Conservation (phyloP, 805 yeast species). For the Lipomyces yamadae region DNA sequence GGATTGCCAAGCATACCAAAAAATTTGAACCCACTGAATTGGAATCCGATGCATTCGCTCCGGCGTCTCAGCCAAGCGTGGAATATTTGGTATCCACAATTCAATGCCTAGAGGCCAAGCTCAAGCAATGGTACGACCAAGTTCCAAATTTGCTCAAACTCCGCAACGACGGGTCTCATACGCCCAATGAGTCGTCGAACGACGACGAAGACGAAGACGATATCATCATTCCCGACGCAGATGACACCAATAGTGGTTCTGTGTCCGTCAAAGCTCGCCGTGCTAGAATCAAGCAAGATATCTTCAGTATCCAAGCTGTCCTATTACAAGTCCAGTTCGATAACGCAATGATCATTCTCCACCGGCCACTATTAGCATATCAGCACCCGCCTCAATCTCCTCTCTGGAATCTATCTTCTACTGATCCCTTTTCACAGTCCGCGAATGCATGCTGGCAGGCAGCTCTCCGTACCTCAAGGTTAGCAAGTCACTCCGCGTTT, state of each 20-base stretch:
- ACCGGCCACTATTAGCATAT: conserved; percentile 29
- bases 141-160: conserved; percentile 22
- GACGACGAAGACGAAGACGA: conserved; percentile 20
- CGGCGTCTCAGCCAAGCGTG: neutral
- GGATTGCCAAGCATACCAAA: neutral
- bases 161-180: conserved; percentile 13
- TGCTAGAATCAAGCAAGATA: conserved; percentile 8
- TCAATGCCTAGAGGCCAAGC: conserved; percentile 18
- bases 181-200: neutral
- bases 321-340: conserved; percentile 24
- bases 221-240: conserved; percentile 7
- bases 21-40: neutral
- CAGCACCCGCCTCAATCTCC: neutral
- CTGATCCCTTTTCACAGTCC: conserved; percentile 21
- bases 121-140: conserved; percentile 21
- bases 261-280: conserved; percentile 16
- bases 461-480: conserved; percentile 27
- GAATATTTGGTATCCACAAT: conserved; percentile 14
- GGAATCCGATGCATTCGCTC: neutral
- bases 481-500: conserved; percentile 20
- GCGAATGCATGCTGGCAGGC: conserved; percentile 27
- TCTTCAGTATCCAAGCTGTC: conserved; percentile 27
- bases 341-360: conserved; percentile 29
- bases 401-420: neutral
- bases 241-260: conserved; percentile 5